A percentile compares a stretch with the other conserved stretches of the same genome.
Conservation (phyloP, 2,329 filamentous ascomycete species). For the Podosphaera fusca region DNA sequence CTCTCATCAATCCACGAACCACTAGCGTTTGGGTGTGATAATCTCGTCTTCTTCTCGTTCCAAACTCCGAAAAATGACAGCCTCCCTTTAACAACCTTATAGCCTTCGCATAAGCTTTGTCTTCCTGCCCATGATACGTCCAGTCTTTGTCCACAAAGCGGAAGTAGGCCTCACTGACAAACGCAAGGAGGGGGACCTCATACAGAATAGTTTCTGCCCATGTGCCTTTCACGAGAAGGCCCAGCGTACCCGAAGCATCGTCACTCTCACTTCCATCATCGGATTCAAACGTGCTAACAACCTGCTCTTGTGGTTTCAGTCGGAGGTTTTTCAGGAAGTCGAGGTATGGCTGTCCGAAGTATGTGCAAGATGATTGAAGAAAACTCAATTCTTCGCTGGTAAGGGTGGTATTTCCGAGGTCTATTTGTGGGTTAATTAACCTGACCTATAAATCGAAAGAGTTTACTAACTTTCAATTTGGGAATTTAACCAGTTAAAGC, state of each 20-base stretch:
- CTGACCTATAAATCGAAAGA: background rate
- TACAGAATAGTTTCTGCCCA: constrained; percentile 96
- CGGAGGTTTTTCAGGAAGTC: constrained; percentile 62
- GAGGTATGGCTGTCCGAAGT: constrained; percentile 57
- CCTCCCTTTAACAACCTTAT: constrained; percentile 53
- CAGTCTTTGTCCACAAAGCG: constrained; percentile 88
- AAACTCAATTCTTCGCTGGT: constrained; percentile 61
- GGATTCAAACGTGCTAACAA: constrained; percentile 34
- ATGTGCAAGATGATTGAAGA: constrained; percentile 56
- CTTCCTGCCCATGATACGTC: constrained; percentile 68
- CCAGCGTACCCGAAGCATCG: constrained; percentile 47
- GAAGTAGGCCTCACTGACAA: constrained; percentile 94
- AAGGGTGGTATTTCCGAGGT: constrained; percentile 61
- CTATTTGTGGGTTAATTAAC: constrained; percentile 22
- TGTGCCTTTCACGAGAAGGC: constrained; percentile 53
- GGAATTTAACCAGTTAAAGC: constrained; percentile 62
- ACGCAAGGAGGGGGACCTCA: constrained; percentile 78
- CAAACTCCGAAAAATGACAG: constrained; percentile 85
- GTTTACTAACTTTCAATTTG: constrained; percentile 50
- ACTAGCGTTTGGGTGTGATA: constrained; percentile 91
- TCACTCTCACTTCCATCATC: constrained; percentile 35
- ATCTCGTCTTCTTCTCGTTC: constrained; percentile 67
- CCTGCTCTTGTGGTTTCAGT: constrained; percentile 59
- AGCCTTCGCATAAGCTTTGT: constrained; percentile 67
- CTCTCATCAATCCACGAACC: constrained; percentile 62